These are phyloP conservation scores for Pestalotiopsis sp. DNA, from an alignment of 2,329 filamentous ascomycete genomes.

Conservation along the genomic window DNA sequence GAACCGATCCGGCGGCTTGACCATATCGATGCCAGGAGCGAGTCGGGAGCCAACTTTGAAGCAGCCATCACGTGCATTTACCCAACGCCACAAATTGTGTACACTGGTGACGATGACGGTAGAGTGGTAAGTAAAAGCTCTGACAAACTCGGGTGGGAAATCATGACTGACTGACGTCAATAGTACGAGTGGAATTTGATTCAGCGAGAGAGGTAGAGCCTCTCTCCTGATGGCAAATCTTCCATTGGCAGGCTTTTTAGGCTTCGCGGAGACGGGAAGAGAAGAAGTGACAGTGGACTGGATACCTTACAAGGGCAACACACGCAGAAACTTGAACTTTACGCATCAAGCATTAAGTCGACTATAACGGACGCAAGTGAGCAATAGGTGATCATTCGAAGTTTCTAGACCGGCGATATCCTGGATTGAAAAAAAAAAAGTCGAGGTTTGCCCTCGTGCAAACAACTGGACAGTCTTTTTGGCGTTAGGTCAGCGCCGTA, in stretches of 20 bases:
- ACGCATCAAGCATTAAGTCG: background rate
- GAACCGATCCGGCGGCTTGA: constrained; percentile 80
- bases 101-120: constrained; percentile 92
- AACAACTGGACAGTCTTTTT: background rate
- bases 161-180: background rate
- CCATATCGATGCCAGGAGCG: constrained; percentile 70
- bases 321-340: background rate
- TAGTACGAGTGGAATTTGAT: constrained; percentile 66
- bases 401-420: no score
- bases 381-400: no score
- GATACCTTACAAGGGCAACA: background rate
- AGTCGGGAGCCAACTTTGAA: constrained; percentile 55
- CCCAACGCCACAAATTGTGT: constrained; percentile 79
- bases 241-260: background rate
- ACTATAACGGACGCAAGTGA: background rate
- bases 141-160: background rate
- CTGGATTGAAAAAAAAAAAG: no score
- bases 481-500: background rate
- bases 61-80: constrained; percentile 84
- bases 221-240: constrained; percentile 19
- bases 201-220: constrained; percentile 55
- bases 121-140: constrained; percentile 70
- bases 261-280: background rate
- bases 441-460: no score
- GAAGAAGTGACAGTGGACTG: background rate